Base-by-base conservation (phyloP, 139 green algal genomes). In the Eudorina sp. region DNA sequence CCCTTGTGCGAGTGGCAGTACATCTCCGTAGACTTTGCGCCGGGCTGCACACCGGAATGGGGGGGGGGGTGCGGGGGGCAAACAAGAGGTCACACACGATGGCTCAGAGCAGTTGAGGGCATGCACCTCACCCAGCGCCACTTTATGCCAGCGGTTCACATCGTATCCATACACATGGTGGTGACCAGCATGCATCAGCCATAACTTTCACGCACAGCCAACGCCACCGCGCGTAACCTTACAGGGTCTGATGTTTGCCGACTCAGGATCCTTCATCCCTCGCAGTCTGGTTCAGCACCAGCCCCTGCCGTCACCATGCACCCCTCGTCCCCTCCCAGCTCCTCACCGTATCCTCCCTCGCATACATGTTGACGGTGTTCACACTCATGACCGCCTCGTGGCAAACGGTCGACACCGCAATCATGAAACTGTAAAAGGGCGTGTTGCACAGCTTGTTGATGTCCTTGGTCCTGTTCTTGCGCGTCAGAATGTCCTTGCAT, bases 1-100 rank as follows among this genome's bases (percentile, higher is more conserved):
- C 68, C 68, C 68, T 76, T 76, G 68, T 76, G 68, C 2, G 68
- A 23, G 68, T 76, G 68, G 38, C 38, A 48, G 68, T 76, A 76
- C 68, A 76, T 76, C 68, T 48, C 68, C 0, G 38, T 51, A 18
- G 34, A 14, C 11, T 48, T 76, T 4, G 18, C 36, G 8, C 16
- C 34, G 16, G 68, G 8, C 68, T 76, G 68, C 36, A 40, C 36
- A 40, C 1, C 4, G 48, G 48, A 21, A 21, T 55, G 48, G 48
- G 21, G 55, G 55, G 11, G 55, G 19, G 55, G 13, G 21, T 5
- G 55, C 19, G 23, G 19, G 55, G 5, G 55, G 55, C 5, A 5
- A 8, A 18, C 14, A 9, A 29, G 23, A 68, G 16, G 55, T 13
- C 16, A 5, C 23, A 18, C 16, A 68, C 55, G 55, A 40, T 41